Evolutionary conservation across 2,329 filamentous ascomycete genomes (phyloP).

Genomic region (Bretziella fagacearum): DNA sequence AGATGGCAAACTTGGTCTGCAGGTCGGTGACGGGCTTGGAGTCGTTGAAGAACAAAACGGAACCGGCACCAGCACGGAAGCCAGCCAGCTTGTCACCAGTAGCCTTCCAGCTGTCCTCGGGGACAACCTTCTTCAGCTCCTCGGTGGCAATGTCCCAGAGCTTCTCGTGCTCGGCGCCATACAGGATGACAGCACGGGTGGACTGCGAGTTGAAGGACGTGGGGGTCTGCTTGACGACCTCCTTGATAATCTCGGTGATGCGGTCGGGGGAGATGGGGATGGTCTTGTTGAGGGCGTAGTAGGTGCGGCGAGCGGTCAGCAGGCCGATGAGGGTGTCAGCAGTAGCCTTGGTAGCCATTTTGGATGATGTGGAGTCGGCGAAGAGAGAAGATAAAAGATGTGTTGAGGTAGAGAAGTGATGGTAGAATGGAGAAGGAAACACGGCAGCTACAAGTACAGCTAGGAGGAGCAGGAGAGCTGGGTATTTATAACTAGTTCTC

Average conservation of each 20-base stretch:
- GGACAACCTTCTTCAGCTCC: slow-evolving; percentile 50
- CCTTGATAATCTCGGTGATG: slow-evolving; percentile 47
- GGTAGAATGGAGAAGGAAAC: slow-evolving; percentile 3
- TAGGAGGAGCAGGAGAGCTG: slow-evolving; percentile 8
- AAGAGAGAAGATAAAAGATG: not conserved
- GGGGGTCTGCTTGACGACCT: slow-evolving; percentile 52
- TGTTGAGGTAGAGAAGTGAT: not conserved
- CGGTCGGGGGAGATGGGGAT: slow-evolving; percentile 38
- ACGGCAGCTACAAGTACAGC: slow-evolving; percentile 2
- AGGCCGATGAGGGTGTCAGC: slow-evolving; percentile 38
- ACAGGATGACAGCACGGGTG: slow-evolving; percentile 59
- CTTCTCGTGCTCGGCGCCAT: slow-evolving; percentile 69
- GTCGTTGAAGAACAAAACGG: slow-evolving; percentile 81
- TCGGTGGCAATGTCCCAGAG: slow-evolving; percentile 63
- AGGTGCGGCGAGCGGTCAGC: slow-evolving; percentile 49
- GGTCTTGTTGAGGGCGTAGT: slow-evolving; percentile 51
- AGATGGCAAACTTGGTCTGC: slow-evolving; percentile 52
- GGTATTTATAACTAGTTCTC: slow-evolving; percentile 12
- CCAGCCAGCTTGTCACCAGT: slow-evolving; percentile 29
- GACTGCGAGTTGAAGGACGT: slow-evolving; percentile 81
- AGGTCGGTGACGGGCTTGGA: slow-evolving; percentile 45
- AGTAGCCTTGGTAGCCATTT: slow-evolving; percentile 27
- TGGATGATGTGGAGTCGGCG: slow-evolving; percentile 16
- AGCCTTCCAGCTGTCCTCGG: slow-evolving; percentile 41
- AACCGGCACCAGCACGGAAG: slow-evolving; percentile 61